Evolutionary conservation across 2,329 filamentous ascomycete species (phyloP), one percentile per base, ranked within the genome.

Genomic region (Acephala macrosclerotiorum): DNA sequence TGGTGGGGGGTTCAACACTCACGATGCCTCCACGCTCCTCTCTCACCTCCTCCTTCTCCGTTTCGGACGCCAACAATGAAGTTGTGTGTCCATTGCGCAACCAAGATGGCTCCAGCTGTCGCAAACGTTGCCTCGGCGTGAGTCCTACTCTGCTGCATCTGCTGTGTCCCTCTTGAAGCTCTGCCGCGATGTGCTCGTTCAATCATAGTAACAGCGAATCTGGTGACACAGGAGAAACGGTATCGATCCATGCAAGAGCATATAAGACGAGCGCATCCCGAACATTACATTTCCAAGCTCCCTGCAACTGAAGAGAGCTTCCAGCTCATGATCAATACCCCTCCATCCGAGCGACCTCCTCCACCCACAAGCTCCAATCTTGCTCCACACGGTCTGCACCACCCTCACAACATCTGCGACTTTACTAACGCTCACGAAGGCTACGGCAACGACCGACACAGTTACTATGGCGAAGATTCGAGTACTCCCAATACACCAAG

Each of bases 181-280:
- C 57, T 65, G 65, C 60, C 47, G 29, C 64, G 70, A 71, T 71
- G 72, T 64, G 72, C 62, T 73, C 64, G 75, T 71, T 65, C 73
- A 74, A 70, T 71, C 67, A 73, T 77, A 72, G 74, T 75, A 76
- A 75, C 73, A 72, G 65, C 66, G 71, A 72, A 66, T 69, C 70
- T 69, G 63, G 70, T 73, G 66, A 65, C 53, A 79, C 80, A 96
- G 93, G 93, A 96, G 83, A 97, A 97, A 81, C 88, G 93, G 73
- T 99, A 94, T 83, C 94, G 96, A 79, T 98, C 95, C 70, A 98
- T 99, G 93, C 96, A 98, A 82, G 96, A 99, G 86, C 96, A 99
- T 78, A 98, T 99, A 76, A 93, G 96, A 75, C 91, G 96, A 79
- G 95, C 96, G 72, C 96, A 99, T 79, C 95, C 95, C 68, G 94